Evolutionary conservation across 257 asterid species (phyloP).

Genomic region (Oldenlandia corymbosa): DNA sequence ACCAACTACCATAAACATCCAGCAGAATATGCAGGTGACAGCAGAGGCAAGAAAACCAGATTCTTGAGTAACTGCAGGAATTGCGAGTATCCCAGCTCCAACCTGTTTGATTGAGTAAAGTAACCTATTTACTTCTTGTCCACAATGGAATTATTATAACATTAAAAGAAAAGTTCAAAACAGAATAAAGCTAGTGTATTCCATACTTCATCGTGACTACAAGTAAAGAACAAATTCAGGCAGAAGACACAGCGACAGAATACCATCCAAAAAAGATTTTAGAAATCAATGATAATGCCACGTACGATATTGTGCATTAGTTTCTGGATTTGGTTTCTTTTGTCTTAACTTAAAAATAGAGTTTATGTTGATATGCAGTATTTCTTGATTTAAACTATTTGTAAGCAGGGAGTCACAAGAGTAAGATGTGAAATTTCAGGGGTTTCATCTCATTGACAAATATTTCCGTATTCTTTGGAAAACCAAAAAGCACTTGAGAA

Average conservation of each 20-base stretch:
- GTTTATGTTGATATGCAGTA: background rate
- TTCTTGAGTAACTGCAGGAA: conserved; percentile 94
- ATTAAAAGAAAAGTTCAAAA: background rate
- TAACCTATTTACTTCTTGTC: background rate
- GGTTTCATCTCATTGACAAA: background rate
- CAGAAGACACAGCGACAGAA: background rate
- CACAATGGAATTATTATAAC: background rate
- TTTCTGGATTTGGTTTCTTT: background rate
- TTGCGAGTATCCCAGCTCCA: conserved; percentile 94
- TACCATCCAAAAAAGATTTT: background rate
- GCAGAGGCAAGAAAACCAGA: conserved; percentile 88
- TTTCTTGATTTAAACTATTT: background rate
- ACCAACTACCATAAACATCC: conserved; percentile 77
- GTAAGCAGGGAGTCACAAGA: background rate
- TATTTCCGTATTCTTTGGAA: background rate
- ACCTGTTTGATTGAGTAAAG: conserved; percentile 33
- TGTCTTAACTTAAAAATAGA: background rate
- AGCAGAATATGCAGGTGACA: conserved; percentile 60
- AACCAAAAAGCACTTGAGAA: background rate
- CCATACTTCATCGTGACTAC: background rate
- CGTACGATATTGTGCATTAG: too few species aligned
- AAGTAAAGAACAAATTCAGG: background rate
- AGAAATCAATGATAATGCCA: background rate
- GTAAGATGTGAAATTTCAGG: background rate
- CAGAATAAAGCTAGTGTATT: background rate